Evolutionary conservation across 1,139 yeast genomes (phyloP), one percentile per base, ranked within the genome.

Genomic region (Debaryomycetaceae sp.): DNA sequence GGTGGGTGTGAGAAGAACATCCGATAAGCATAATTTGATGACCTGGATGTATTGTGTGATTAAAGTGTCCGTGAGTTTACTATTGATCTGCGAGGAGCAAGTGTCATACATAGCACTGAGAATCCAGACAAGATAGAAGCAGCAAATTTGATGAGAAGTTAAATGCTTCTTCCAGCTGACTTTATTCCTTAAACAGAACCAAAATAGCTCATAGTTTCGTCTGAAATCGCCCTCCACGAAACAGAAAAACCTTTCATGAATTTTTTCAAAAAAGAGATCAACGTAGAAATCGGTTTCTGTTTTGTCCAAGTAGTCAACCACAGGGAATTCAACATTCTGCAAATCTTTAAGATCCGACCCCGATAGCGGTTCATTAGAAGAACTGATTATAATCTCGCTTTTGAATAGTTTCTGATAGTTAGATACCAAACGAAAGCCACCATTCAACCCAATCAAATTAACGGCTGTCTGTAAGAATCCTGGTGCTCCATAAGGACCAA

Each of bases 111-210:
- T 38, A 8, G 13, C 9, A 42, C 69, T 76, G 35, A 68, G 46
- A n/a, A 71, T 59, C 72, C 74, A 72, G 9, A 72, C 71, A 50
- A 73, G 57, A 50, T 72, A 75, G 5, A 74, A 63, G 41, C 69
- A 65, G 36, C 77, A 73, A n/a, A 72, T 58, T 40, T 63, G 63
- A 9, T 60, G 51, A 45, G 59, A 56, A 39, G 11, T 27, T 7
- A 27, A 4, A 3, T 27, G 8, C 31, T 27, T 27, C 11, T 44
- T 44, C 34, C 14, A 34, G 23, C 6, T n/a, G 13, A 14, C n/a
- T 42, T 29, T 24, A 38, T 24, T 24, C 31, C 13, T 33, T 22
- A 24, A n/a, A 31, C 6, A 7, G n/a, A 38, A 14, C 55, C 55
- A 52, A 24, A 48, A 45, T 22, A 29, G 44, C 6, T 48, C 44